Conservation (phyloP, 345 rosid species). For the Citrus hindsii region DNA sequence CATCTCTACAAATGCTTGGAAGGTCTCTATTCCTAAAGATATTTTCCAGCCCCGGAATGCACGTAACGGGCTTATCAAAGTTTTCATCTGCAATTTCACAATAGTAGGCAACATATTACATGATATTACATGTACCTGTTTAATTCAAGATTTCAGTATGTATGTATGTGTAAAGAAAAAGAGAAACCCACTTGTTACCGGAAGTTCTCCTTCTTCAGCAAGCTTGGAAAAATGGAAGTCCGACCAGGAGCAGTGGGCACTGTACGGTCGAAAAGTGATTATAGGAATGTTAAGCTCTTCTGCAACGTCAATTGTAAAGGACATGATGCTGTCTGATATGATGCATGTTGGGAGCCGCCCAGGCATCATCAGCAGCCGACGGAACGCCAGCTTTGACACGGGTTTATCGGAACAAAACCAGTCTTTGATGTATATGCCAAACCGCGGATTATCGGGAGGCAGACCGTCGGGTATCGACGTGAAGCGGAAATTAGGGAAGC, state of each 20-base stretch:
- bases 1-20: not conserved
- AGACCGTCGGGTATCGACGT: slow-evolving; percentile 27
- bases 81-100: not conserved
- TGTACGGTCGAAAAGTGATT: slow-evolving; percentile 26
- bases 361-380: slow-evolving; percentile 9
- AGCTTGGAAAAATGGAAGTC: slow-evolving; percentile 30
- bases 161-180: too few relatives aligned
- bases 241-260: slow-evolving; percentile 31
- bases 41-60: not conserved
- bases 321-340: slow-evolving; percentile 34
- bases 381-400: slow-evolving; percentile 5
- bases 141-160: too few relatives aligned
- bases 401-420: slow-evolving; percentile 5
- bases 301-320: slow-evolving; percentile 29
- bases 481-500: slow-evolving; percentile 27
- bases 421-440: slow-evolving; percentile 1
- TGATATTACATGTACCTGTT: too few relatives aligned
- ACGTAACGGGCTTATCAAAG: not conserved
- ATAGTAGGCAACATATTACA: too few relatives aligned
- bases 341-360: slow-evolving; percentile 21
- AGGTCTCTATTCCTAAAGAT: not conserved
- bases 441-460: slow-evolving; percentile 19
- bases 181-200: slow-evolving; percentile 27
- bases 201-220: slow-evolving; percentile 35
- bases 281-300: slow-evolving; percentile 31